A percentile compares a stretch with the other conserved stretches of the same genome.
Evolutionary conservation across 257 asterid genomes (phyloP).

Genomic region (Solanum chilense): DNA sequence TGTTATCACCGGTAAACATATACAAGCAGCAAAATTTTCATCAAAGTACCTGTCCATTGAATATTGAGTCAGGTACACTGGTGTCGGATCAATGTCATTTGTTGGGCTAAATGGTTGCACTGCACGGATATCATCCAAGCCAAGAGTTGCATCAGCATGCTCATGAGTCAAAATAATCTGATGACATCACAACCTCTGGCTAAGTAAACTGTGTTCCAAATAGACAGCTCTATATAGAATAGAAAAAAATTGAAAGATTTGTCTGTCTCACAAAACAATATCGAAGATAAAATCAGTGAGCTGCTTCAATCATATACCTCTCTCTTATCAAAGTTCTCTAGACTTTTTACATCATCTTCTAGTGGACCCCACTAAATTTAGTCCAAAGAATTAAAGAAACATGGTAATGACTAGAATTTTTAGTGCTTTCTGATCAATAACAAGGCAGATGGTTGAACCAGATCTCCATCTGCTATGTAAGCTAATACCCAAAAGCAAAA

Average conservation of each 20-base stretch:
- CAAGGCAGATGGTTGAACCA: not conserved
- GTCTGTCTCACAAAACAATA: not conserved
- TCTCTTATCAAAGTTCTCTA: not conserved
- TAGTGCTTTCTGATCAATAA: not conserved
- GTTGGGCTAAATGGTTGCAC: conserved; percentile 93
- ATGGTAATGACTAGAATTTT: not conserved
- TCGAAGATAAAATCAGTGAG: not conserved
- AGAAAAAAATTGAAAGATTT: not conserved
- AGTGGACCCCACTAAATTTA: not conserved
- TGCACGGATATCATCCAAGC: conserved; percentile 84
- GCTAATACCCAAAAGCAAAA: not conserved
- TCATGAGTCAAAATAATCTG: conserved; percentile 95
- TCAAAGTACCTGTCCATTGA: conserved; percentile 72
- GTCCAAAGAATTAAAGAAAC: not conserved
- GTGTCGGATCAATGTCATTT: conserved; percentile 84
- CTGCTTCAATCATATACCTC: not conserved
- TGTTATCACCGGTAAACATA: not conserved
- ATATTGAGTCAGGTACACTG: conserved; percentile 61
- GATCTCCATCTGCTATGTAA: not conserved
- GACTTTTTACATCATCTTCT: not conserved
- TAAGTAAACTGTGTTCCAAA: not conserved
- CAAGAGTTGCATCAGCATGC: conserved; percentile 99
- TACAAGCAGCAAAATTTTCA: not conserved
- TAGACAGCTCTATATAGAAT: not conserved
- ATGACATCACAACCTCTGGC: conserved; percentile 7